Evolutionary conservation across 73 alveolate species (phyloP).

Genomic region (Tetrahymena malaccensis): DNA sequence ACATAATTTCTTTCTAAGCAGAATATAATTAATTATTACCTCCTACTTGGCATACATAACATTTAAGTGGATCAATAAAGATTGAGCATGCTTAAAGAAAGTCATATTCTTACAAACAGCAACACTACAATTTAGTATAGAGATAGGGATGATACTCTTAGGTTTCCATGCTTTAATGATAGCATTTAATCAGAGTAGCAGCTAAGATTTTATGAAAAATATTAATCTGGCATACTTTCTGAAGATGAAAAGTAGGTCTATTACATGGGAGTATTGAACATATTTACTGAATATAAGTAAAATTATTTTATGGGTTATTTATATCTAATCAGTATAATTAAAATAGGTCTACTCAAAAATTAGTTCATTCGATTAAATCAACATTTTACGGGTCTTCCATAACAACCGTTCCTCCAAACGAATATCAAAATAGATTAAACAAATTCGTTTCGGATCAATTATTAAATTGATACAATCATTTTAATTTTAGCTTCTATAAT

Average conservation of each 20-base stretch:
- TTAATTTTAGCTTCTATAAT: too few relatives aligned
- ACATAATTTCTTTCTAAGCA: neutral
- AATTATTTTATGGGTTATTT: neutral
- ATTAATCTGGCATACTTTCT: neutral
- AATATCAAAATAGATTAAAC: neutral
- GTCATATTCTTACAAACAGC: neutral
- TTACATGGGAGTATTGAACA: neutral
- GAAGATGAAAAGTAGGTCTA: neutral
- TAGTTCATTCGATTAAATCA: neutral
- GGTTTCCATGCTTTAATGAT: neutral
- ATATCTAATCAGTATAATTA: neutral
- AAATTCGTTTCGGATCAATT: neutral
- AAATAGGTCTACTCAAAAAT: neutral
- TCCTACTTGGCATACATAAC: neutral
- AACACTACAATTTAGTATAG: neutral
- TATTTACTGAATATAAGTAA: neutral
- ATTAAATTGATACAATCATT: neutral
- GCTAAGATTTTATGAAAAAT: neutral
- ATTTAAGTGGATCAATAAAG: neutral
- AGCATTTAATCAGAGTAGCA: neutral
- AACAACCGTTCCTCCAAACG: neutral
- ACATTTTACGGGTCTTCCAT: neutral
- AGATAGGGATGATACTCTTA: neutral
- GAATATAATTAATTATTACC: neutral
- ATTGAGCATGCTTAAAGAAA: neutral